phyloP scores from a whole-genome alignment of 1,139 yeast genomes.

The Geotrichum reessii region DNA sequence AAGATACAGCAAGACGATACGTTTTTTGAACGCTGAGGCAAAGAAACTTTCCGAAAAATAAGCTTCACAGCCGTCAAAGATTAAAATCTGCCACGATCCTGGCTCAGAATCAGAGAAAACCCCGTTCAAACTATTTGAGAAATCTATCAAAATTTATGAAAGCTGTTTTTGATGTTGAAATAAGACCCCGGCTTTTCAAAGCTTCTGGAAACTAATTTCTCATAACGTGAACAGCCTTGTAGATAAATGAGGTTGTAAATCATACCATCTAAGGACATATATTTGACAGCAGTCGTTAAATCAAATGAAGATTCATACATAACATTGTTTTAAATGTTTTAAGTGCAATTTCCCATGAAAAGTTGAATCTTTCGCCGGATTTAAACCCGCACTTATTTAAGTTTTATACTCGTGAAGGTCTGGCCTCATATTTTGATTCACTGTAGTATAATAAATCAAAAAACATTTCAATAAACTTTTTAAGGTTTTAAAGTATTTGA shows the following conservation, averaged over 20 bases:
- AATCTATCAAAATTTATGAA: conserved; percentile 49
- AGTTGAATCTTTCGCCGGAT: background rate
- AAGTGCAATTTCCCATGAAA: background rate
- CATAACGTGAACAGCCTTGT: conserved; percentile 4
- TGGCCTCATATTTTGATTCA: background rate
- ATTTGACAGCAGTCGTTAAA: background rate
- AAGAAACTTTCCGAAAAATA: conserved; percentile 42
- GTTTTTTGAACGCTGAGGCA: conserved; percentile 41
- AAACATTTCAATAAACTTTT: background rate
- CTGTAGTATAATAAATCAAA: background rate
- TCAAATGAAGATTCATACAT: background rate
- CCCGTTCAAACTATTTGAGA: conserved; percentile 52
- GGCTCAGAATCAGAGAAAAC: conserved; percentile 49
- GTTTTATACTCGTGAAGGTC: background rate
- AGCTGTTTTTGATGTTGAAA: conserved; percentile 45
- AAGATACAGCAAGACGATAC: conserved; percentile 43
- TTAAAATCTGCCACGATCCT: conserved; percentile 48
- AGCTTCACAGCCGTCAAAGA: conserved; percentile 37
- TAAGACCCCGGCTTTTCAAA: conserved; percentile 43
- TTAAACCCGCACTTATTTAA: conserved; percentile 5
- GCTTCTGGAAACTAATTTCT: conserved; percentile 1
- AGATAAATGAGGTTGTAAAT: background rate
- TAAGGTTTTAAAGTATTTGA: background rate
- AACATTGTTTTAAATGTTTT: background rate
- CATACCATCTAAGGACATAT: background rate